phyloP scores from a whole-genome alignment of 225 moss, liverwort and hornwort species.

The Bryum argenteum region DNA sequence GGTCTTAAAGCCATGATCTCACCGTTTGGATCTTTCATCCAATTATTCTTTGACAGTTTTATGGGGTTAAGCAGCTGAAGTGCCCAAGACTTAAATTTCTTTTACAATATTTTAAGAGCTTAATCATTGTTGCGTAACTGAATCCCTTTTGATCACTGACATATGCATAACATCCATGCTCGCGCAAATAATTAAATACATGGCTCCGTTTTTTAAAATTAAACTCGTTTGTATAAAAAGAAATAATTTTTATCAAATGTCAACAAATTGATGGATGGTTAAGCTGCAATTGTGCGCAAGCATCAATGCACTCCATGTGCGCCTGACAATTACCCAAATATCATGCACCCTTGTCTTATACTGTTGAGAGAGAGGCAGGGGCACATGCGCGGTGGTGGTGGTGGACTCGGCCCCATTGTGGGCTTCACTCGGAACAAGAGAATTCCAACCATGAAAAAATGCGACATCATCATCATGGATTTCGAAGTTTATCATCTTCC shows the following conservation, averaged over 20 bases:
- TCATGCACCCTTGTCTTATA: background rate
- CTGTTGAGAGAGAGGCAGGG: background rate
- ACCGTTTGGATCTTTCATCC: no score
- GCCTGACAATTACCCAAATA: constrained; percentile 19
- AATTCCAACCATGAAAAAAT: constrained; percentile 19
- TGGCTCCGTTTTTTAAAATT: background rate
- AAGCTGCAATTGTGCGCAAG: background rate
- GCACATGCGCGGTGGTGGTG: constrained; percentile 9
- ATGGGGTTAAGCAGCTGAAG: no score
- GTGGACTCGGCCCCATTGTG: constrained; percentile 20
- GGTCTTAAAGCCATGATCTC: no score
- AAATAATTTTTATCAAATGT: background rate
- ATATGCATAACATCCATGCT: background rate
- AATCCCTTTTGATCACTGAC: background rate
- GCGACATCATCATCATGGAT: background rate
- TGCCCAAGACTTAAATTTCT: no score
- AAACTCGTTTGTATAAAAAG: no score
- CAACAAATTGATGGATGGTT: background rate
- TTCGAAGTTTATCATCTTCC: background rate
- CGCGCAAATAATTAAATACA: background rate
- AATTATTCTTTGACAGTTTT: no score
- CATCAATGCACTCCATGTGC: constrained; percentile 14
- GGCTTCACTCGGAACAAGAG: constrained; percentile 28
- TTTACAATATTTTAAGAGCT: no score
- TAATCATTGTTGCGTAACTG: no score